A percentile compares a stretch with the other conserved stretches of the same genome.
phyloP scores from a whole-genome alignment of 1,284 basidiomycete species.

The Leccinum angustisporum region DNA sequence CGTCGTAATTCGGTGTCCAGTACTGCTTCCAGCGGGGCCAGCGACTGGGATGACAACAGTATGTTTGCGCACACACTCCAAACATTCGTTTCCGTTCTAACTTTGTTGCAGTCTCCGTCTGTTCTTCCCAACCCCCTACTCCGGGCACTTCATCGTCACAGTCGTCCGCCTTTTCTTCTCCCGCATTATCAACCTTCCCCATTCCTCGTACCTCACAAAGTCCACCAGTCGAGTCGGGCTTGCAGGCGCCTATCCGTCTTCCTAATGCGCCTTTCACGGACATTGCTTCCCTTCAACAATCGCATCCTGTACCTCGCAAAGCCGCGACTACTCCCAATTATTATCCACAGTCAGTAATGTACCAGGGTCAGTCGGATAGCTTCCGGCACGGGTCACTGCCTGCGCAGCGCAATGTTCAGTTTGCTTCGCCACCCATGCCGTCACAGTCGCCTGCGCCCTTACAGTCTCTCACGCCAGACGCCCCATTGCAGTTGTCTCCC shows the following conservation, averaged over 20 bases:
- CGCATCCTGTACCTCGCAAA: conserved; percentile 32
- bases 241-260: conserved; percentile 59
- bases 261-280: conserved; percentile 68
- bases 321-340: conserved; percentile 31
- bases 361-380: conserved; percentile 30
- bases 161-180: conserved; percentile 66
- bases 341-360: conserved; percentile 30
- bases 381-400: conserved; percentile 32
- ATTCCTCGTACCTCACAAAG: conserved; percentile 61
- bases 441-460: conserved; percentile 27
- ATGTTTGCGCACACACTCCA: conserved; percentile 24
- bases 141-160: conserved; percentile 52
- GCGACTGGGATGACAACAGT: conserved; percentile 79
- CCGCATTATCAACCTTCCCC: conserved; percentile 52
- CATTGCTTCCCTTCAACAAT: conserved; percentile 50
- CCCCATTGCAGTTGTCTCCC: conserved; percentile 26
- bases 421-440: conserved; percentile 35
- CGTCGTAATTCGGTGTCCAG: conserved; percentile 62
- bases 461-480: conserved; percentile 29
- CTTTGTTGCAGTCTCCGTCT: conserved; percentile 53
- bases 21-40: conserved; percentile 54
- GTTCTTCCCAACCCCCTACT: conserved; percentile 43
- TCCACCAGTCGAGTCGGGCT: conserved; percentile 46
- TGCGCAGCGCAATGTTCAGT: conserved; percentile 29
- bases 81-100: conserved; percentile 3